phyloP scores from a whole-genome alignment of 768 basidiomycete species.

The Rossbeevera mucosa region DNA sequence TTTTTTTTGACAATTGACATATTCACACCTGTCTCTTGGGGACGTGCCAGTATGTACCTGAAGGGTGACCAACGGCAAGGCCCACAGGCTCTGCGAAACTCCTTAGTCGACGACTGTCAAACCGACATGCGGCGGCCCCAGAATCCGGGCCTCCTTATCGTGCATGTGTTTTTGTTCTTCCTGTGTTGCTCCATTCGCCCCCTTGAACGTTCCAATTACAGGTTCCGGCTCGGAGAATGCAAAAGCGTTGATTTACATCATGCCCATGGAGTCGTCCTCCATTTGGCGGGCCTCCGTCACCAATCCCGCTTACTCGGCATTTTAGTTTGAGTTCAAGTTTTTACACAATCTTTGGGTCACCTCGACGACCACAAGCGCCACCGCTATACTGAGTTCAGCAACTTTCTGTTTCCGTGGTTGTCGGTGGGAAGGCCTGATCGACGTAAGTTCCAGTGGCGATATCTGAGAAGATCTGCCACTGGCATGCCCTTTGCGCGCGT shows the following conservation, averaged over 20 bases:
- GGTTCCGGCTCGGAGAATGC: background rate
- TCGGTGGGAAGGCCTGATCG: slow-evolving; percentile 9
- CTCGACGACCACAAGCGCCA: background rate
- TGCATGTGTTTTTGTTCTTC: background rate
- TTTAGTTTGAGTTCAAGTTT: background rate
- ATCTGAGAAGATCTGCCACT: slow-evolving; percentile 21
- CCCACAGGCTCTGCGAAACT: background rate
- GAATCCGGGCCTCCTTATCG: slow-evolving; percentile 8
- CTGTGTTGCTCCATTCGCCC: slow-evolving; percentile 8
- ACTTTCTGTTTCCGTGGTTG: slow-evolving; percentile 11
- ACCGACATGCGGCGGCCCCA: slow-evolving; percentile 25
- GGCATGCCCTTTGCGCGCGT: slow-evolving; percentile 30
- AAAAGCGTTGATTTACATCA: background rate
- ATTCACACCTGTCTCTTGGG: slow-evolving; percentile 4
- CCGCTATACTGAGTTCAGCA: background rate
- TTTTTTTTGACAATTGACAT: slow-evolving; percentile 6
- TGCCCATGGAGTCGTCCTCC: slow-evolving; percentile 1
- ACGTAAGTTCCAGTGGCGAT: slow-evolving; percentile 14
- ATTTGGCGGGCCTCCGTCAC: background rate
- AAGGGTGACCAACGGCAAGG: slow-evolving; percentile 6
- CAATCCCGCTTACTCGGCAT: slow-evolving; percentile 1
- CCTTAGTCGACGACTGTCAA: background rate
- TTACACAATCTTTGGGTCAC: slow-evolving; percentile 12
- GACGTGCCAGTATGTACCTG: background rate
- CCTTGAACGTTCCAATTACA: slow-evolving; percentile 23